Evolutionary conservation across 805 yeast species (phyloP), one percentile per base, ranked within the genome.

Genomic region (Candida manassasensis): DNA sequence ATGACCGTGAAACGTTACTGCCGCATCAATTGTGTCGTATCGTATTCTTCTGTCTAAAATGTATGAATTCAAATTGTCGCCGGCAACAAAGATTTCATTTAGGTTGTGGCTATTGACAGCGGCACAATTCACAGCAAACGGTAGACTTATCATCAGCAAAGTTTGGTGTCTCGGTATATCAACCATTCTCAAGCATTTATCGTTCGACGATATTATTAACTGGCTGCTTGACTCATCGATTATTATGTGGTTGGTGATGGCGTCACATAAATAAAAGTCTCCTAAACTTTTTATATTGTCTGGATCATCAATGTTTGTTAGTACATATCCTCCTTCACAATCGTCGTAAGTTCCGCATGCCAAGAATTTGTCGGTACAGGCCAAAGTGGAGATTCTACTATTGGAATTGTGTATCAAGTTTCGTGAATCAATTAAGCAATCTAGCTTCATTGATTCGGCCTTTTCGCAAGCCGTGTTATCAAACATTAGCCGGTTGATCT

Each of bases 61-160:
- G 37, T 53, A 60, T 4, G 73, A 56, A 15, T 61, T 55, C 3
- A 57, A 49, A 27, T 63, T 52, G 50, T 78, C 84, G 10, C 82
- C 83, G 0, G 75, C 73, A 9, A 78, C 47, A 14, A 73, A 51
- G 9, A 66, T 44, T 43, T 71, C 59, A 36, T 62, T 52, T 3
- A 56, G 51, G 38, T 65, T 61, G 19, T 33, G 33, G 2, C 74
- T 72, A 37, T 64, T 66, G 13, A 59, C 45, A 1, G 77, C 58
- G 0, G 73, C 50, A 38, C 78, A 67, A 47, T 78, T 79, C 6
- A 73, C 55, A 1, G 82, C 73, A 53, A 71, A 73, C 3, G 69
- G 72, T 31, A 66, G 60, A 11, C 37, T 40, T 2, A 31, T 29
- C 16, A 33, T 24, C 36, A 38, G 19, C 32, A 38, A 5, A 41